phyloP scores from a whole-genome alignment of 2,329 filamentous ascomycete species.

The Penicillium brevicompactum region DNA sequence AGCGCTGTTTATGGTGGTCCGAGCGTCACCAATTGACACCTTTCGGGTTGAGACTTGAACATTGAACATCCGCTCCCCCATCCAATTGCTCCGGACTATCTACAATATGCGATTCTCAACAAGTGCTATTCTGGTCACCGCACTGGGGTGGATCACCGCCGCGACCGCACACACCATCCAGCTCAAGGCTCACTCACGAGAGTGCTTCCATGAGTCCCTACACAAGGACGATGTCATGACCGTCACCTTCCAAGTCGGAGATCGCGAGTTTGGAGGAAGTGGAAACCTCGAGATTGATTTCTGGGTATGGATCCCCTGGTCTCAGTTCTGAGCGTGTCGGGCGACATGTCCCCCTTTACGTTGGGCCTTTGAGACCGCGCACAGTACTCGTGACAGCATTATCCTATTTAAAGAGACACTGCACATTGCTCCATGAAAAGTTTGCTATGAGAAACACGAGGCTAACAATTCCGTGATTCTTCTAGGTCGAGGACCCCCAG shows the following conservation, averaged over 20 bases:
- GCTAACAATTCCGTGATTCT: constrained; percentile 10
- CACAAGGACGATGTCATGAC: constrained; percentile 98
- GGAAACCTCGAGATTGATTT: constrained; percentile 97
- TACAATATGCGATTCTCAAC: constrained; percentile 45
- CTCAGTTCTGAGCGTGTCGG: neutral
- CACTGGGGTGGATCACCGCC: constrained; percentile 60
- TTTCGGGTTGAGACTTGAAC: constrained; percentile 32
- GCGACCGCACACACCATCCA: constrained; percentile 90
- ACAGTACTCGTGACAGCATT: neutral
- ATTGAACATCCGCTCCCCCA: constrained; percentile 5
- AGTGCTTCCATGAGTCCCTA: constrained; percentile 95
- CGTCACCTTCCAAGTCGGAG: constrained; percentile 96
- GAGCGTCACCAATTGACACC: constrained; percentile 40
- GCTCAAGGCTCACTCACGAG: constrained; percentile 85
- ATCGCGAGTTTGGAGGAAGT: constrained; percentile 90
- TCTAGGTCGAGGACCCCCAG: constrained; percentile 75
- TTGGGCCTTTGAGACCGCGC: neutral
- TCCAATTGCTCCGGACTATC: neutral
- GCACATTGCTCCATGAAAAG: neutral
- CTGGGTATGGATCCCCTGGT: constrained; percentile 68
- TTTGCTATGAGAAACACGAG: neutral
- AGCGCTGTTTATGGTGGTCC: constrained; percentile 32
- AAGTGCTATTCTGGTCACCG: constrained; percentile 50
- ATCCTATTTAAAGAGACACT: neutral
- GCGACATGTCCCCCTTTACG: neutral